Base-by-base conservation (phyloP, 116 monocot genomes). In the Phalaenopsis hybrid region DNA sequence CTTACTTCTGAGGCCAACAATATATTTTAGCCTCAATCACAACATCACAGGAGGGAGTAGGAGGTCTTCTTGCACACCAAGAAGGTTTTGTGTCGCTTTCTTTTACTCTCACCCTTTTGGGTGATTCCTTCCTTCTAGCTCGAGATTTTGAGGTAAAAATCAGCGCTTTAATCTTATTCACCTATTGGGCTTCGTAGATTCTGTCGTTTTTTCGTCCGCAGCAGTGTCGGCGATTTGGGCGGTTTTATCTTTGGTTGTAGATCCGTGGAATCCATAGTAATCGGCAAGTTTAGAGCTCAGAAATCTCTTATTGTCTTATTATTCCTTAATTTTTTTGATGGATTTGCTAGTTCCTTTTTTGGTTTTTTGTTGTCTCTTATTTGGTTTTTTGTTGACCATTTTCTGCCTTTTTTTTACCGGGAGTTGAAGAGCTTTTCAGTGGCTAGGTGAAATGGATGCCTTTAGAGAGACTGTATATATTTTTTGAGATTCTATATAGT, bases 391-490 rank as follows among this genome's bases (percentile, higher is more conserved):
- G 55, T 65, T 65, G 9, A 23, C 9, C 7, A 23, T 65, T 65
- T 1, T 61, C 61, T 61, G 41, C 6, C n/a, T 61, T 61, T 61
- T 31, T 23, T 25, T 65, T 23, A 21, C 23, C 21, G n/a, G 65
- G 25, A 65, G 65, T 25, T 65, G 65, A 65, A 23, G 65, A 23
- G 23, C 23, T 65, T 23, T 65, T 8, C 8, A 65, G 23, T 65
- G 65, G 65, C 12, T 65, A 23, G 12, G 65, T 65, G 65, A 65
- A 65, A 65, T 65, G 65, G 65, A 65, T 65, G 65, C 25, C 65
- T 25, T 58, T 58, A 15, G 15, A 58, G 58, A 58, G 9, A 58
- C 17, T 4, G 20, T 58, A 4, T 58, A 58, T 20, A 67, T 25
- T 67, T 67, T 7, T 48, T 48, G 6, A 48, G 31, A 31, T 31